Evolutionary conservation across 129 eudicot genomes (phyloP).

Genomic region (Silybum marianum): DNA sequence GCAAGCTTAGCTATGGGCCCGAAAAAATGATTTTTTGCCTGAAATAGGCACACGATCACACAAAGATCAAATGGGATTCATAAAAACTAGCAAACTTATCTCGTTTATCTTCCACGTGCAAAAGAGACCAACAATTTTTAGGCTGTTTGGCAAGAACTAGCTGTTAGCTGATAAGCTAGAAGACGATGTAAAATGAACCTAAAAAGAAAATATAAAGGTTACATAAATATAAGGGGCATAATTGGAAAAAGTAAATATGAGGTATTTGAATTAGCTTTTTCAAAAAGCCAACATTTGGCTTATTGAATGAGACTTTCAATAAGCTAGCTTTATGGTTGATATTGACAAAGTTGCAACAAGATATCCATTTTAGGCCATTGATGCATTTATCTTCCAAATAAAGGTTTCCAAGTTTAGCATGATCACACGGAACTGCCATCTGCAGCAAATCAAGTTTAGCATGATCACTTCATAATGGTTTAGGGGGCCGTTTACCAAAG

Average conservation of each 20-base stretch:
- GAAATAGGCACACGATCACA: constrained; percentile 5
- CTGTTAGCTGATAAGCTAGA: too few species aligned
- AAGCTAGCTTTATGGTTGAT: not conserved
- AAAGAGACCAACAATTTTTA: not conserved
- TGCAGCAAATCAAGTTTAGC: not conserved
- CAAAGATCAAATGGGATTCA: not conserved
- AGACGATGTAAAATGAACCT: not conserved
- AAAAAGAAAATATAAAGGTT: not conserved
- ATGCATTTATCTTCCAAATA: not conserved
- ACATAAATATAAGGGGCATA: not conserved
- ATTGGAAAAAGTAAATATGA: too few species aligned
- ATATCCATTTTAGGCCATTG: not conserved
- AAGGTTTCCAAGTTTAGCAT: not conserved
- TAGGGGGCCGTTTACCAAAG: too few species aligned
- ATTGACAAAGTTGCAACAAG: not conserved
- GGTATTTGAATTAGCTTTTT: too few species aligned
- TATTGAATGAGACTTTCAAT: not conserved
- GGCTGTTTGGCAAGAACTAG: too few species aligned
- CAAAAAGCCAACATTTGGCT: not conserved
- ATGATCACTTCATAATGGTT: not conserved
- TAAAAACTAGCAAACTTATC: not conserved
- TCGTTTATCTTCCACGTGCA: not conserved
- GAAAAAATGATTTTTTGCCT: not conserved
- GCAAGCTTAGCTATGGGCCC: not conserved
- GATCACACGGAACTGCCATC: too few species aligned